phyloP scores from a whole-genome alignment of 768 basidiomycete genomes.

The Rhodosporidiobolus sp. region DNA sequence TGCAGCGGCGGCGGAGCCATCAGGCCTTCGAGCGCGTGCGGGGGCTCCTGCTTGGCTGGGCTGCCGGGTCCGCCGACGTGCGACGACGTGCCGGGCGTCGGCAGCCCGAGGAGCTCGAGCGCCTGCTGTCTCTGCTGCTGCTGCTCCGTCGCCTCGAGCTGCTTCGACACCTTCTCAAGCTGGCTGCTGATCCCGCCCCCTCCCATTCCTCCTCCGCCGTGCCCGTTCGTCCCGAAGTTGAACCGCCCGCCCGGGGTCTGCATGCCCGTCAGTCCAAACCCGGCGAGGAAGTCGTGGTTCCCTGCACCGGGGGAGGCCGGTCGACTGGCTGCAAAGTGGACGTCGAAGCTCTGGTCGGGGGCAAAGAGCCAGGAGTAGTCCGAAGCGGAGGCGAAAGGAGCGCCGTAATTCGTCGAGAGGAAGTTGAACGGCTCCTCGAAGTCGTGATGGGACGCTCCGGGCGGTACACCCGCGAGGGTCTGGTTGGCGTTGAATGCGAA shows the following conservation, averaged over 20 bases:
- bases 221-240: background rate
- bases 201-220: background rate
- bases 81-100: background rate
- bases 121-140: slow-evolving; percentile 16
- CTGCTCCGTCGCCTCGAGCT: slow-evolving; percentile 26
- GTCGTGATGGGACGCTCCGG: slow-evolving; percentile 14
- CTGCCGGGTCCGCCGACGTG: background rate
- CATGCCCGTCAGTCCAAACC: background rate
- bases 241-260: slow-evolving; percentile 1
- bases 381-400: slow-evolving; percentile 22
- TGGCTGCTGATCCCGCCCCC: slow-evolving; percentile 22
- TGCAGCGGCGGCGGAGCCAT: background rate
- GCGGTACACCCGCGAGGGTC: background rate
- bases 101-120: background rate
- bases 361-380: slow-evolving; percentile 40
- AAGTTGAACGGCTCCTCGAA: slow-evolving; percentile 38
- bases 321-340: slow-evolving; percentile 28
- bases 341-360: slow-evolving; percentile 23
- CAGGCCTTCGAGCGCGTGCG: slow-evolving; percentile 12
- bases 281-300: slow-evolving; percentile 27
- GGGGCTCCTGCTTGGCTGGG: slow-evolving; percentile 28
- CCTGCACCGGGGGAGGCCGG: slow-evolving; percentile 32
- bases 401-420: slow-evolving; percentile 33
- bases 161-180: slow-evolving; percentile 29
- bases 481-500: slow-evolving; percentile 20